phyloP scores from a whole-genome alignment of 2,329 filamentous ascomycete species.

The Monosporascus sp. region DNA sequence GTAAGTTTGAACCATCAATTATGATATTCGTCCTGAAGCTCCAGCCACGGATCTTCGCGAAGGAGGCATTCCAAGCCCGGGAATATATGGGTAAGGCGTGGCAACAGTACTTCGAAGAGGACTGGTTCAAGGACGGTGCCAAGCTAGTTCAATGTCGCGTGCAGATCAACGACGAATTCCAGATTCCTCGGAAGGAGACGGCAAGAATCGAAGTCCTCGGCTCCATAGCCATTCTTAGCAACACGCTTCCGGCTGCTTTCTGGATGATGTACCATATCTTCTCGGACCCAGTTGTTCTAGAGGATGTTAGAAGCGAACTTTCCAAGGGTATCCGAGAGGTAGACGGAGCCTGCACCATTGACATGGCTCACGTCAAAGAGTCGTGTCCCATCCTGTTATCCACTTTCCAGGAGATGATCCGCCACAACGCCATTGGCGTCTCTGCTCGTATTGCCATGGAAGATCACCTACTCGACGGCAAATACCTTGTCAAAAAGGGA shows the following conservation, averaged over 20 bases:
- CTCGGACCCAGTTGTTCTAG: slow-evolving; percentile 19
- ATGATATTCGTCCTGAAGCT: slow-evolving; percentile 10
- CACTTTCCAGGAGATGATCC: slow-evolving; percentile 10
- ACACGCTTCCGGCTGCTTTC: slow-evolving; percentile 9
- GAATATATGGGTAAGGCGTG: slow-evolving; percentile 10
- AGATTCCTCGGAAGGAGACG: slow-evolving; percentile 3
- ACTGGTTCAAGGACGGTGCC: slow-evolving; percentile 5
- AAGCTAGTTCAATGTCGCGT: slow-evolving; percentile 2
- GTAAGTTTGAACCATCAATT: slow-evolving; percentile 10
- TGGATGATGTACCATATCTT: slow-evolving; percentile 14
- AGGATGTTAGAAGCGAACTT: slow-evolving; percentile 7
- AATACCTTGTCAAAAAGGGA: slow-evolving; percentile 17
- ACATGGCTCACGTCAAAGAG: slow-evolving; percentile 6
- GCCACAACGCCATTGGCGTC: slow-evolving; percentile 2
- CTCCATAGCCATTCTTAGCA: slow-evolving; percentile 5
- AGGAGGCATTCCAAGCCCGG: slow-evolving; percentile 6
- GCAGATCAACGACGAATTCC: slow-evolving; percentile 7
- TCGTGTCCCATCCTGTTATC: slow-evolving; percentile 9
- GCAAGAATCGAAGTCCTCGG: slow-evolving; percentile 10
- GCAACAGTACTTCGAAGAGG: slow-evolving; percentile 10
- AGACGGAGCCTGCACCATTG: slow-evolving; percentile 1
- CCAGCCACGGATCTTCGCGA: slow-evolving; percentile 2
- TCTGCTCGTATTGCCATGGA: slow-evolving; percentile 6
- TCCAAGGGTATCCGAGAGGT: slow-evolving; percentile 1
- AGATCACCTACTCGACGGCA: slow-evolving; percentile 10